Percentiles rank a stretch among this genome's conserved stretches.
Conservation (phyloP, 2,329 filamentous ascomycete species). For the Ophiosphaerella narmari region DNA sequence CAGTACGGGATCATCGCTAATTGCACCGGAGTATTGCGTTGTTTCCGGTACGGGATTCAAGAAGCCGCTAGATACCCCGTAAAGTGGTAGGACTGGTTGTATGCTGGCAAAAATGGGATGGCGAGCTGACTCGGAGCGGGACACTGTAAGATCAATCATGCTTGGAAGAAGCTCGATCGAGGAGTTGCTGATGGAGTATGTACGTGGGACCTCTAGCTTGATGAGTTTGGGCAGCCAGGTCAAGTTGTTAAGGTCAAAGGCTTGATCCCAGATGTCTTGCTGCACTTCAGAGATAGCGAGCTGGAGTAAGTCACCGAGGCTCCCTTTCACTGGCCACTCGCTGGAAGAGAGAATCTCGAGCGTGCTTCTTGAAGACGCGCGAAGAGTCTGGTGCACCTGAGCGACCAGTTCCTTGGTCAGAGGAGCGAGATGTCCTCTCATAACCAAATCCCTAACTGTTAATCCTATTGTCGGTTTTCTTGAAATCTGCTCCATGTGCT, state of each 20-base stretch:
- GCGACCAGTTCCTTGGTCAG: conserved; percentile 58
- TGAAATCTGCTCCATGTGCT: conserved; percentile 51
- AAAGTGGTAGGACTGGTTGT: conserved; percentile 43
- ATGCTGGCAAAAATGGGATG: conserved; percentile 46
- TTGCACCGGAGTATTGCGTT: conserved; percentile 37
- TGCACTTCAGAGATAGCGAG: conserved; percentile 55
- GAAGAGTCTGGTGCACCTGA: conserved; percentile 54
- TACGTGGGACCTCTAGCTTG: conserved; percentile 56
- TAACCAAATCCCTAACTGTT: conserved; percentile 56
- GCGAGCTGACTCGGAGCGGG: conserved; percentile 49
- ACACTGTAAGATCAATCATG: conserved; percentile 57
- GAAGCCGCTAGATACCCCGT: conserved; percentile 58
- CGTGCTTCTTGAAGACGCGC: conserved; percentile 56
- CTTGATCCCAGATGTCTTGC: conserved; percentile 56
- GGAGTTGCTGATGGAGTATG: conserved; percentile 59
- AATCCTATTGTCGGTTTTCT: conserved; percentile 30
- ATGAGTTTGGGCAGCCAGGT: conserved; percentile 56
- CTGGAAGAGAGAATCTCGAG: conserved; percentile 56
- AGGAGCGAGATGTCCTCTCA: conserved; percentile 58
- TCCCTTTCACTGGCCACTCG: conserved; percentile 58
- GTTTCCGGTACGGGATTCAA: conserved; percentile 51
- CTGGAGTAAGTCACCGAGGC: conserved; percentile 58
- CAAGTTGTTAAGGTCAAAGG: conserved; percentile 52
- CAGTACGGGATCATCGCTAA: conserved; percentile 53
- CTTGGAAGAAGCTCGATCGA: conserved; percentile 56